Base-by-base conservation (phyloP, 139 green algal genomes). In the Chlamydomonas applanata region DNA sequence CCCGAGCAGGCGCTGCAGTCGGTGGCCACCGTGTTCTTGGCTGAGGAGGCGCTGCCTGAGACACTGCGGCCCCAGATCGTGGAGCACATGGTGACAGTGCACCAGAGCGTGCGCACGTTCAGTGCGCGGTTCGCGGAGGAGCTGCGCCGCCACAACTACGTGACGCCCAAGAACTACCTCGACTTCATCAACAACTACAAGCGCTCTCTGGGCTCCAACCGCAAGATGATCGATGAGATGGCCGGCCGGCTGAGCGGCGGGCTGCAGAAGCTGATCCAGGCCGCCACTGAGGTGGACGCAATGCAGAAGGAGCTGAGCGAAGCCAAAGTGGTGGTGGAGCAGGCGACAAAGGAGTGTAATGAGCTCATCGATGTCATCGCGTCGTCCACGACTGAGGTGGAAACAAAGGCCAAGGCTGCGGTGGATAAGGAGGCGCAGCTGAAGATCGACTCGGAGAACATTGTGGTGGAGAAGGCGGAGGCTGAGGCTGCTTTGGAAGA, bases 141-240 rank as follows among this genome's bases (percentile, higher is more conserved):
- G 83, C 86, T 95, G 49, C 79, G 91, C 1, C 86, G 92, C 69
- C 61, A 91, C 82, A 95, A 96, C 83, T 96, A 96, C 75, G 92
- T 97, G 59, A 97, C 92, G n/a, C 92, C 92, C 69, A 97, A 97
- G 89, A 96, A 95, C 82, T 97, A 97, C 87, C 83, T 97, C 7
- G 92, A 97, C 83, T 97, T 93, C 80, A 93, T 97, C 64, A 77
- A 79, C 67, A 95, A 90, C 78, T 97, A 97, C 82, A 90, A 89
- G 78, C 81, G 72, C 46, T 62, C 66, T 7, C 81, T 97, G 72
- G 68, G 44, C 19, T 56, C 71, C 67, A 88, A 91, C 70, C 83
- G 86, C 46, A 70, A 69, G n/a, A 77, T 57, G 46, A 85, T 92
- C 44, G 73, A 76, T n/a, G 82, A 90, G 56, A 87, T 89, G 73